Conservation (phyloP, 768 basidiomycete species). For the Naganishia vaughanmartiniae region DNA sequence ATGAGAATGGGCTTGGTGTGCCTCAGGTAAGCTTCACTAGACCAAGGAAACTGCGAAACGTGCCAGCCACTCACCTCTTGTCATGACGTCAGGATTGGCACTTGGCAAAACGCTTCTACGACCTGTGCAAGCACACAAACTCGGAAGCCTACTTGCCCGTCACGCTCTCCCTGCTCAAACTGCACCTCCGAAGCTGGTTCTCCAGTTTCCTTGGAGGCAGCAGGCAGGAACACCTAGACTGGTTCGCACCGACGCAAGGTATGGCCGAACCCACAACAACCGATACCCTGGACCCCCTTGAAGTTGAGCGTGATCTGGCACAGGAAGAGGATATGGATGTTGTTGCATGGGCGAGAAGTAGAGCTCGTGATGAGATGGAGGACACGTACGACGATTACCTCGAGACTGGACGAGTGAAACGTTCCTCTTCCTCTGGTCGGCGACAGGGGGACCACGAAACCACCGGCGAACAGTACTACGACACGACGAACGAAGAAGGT, state of each 20-base stretch:
- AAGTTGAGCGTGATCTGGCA: conserved; percentile 25
- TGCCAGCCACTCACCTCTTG: not conserved
- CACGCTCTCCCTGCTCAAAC: conserved; percentile 70
- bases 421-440: conserved; percentile 57
- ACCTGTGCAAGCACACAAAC: conserved; percentile 81
- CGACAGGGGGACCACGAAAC: conserved; percentile 56
- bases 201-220: conserved; percentile 69
- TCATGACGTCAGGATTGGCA: conserved; percentile 71
- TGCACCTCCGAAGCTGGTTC: conserved; percentile 81
- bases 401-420: conserved; percentile 75
- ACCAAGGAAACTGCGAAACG: too few species aligned
- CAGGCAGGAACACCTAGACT: conserved; percentile 36
- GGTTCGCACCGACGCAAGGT: conserved; percentile 3
- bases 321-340: conserved; percentile 27
- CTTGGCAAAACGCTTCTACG: conserved; percentile 93
- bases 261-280: not conserved
- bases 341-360: conserved; percentile 17
- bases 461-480: conserved; percentile 3
- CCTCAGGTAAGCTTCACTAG: conserved; percentile 61
- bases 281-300: not conserved
- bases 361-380: conserved; percentile 54
- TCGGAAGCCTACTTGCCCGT: conserved; percentile 86
- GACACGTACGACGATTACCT: conserved; percentile 55
- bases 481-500: conserved; percentile 62
- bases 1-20: conserved; percentile 91